phyloP scores from a whole-genome alignment of 2,329 filamentous ascomycete genomes.

The Sporothrix euskadiensis region DNA sequence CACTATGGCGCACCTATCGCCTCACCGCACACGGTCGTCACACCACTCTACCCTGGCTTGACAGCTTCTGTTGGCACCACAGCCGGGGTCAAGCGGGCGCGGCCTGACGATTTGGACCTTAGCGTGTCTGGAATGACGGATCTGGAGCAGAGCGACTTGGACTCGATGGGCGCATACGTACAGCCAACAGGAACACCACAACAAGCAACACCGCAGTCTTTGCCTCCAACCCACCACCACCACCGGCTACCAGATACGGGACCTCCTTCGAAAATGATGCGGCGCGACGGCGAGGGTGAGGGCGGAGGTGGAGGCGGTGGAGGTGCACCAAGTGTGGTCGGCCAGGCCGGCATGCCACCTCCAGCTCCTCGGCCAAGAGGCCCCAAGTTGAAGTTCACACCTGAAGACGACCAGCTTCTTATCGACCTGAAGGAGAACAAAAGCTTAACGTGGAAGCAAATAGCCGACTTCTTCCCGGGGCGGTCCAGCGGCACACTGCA shows the following conservation, averaged over 20 bases:
- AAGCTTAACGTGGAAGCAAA: slow-evolving; percentile 95
- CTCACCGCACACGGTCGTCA: slow-evolving; percentile 49
- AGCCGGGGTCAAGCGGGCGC: slow-evolving; percentile 51
- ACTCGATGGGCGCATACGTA: slow-evolving; percentile 52
- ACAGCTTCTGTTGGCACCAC: slow-evolving; percentile 36
- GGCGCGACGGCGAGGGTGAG: slow-evolving; percentile 52
- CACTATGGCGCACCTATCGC: slow-evolving; percentile 55
- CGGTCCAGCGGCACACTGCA: slow-evolving; percentile 87
- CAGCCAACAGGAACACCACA: slow-evolving; percentile 43
- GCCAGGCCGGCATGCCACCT: slow-evolving; percentile 80
- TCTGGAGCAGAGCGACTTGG: slow-evolving; percentile 57
- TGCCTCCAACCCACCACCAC: slow-evolving; percentile 67
- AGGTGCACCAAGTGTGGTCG: slow-evolving; percentile 80
- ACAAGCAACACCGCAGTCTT: slow-evolving; percentile 38
- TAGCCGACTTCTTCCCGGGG: slow-evolving; percentile 92
- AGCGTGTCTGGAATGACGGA: slow-evolving; percentile 53
- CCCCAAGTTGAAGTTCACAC: slow-evolving; percentile 90
- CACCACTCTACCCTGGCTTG: slow-evolving; percentile 54
- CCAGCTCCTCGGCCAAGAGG: slow-evolving; percentile 79
- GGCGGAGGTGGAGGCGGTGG: slow-evolving; percentile 44
- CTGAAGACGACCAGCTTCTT: slow-evolving; percentile 84
- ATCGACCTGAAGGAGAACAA: slow-evolving; percentile 93
- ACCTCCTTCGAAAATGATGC: slow-evolving; percentile 66
- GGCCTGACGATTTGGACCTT: slow-evolving; percentile 61
- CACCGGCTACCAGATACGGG: slow-evolving; percentile 74